Conservation (phyloP, 129 eudicot genomes). For the Ambrosia artemisiifolia region DNA sequence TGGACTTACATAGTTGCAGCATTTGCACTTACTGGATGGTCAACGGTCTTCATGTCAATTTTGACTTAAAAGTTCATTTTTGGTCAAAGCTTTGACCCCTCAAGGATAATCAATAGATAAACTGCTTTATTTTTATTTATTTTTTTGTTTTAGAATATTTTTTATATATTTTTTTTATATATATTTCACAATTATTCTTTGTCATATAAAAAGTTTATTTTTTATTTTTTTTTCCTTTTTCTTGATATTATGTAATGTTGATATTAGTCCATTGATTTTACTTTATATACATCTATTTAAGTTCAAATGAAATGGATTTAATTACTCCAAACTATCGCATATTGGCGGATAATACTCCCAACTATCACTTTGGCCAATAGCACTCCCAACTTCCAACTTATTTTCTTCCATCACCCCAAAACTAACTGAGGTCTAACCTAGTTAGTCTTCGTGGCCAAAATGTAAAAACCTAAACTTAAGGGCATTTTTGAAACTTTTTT, state of each 20-base stretch:
- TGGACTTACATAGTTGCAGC: conserved; percentile 79
- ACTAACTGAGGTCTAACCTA: too few species aligned
- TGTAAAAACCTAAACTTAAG: too few species aligned
- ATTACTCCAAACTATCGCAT: too few species aligned
- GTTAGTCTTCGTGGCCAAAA: too few species aligned
- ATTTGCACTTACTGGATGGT: conserved; percentile 74
- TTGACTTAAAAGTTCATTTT: conserved; percentile 30
- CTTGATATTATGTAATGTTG: background rate
- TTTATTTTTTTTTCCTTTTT: background rate
- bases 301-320: too few species aligned
- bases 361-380: too few species aligned
- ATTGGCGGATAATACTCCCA: too few species aligned
- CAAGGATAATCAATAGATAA: background rate
- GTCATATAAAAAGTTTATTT: background rate
- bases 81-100: conserved; percentile 3
- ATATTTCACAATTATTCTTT: background rate
- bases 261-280: background rate
- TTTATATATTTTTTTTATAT: too few species aligned
- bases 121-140: background rate
- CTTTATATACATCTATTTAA: background rate
- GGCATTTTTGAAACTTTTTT: too few species aligned
- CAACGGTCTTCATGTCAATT: conserved; percentile 82
- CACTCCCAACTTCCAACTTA: too few species aligned
- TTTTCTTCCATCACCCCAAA: too few species aligned
- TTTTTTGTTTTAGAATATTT: background rate